Conservation (phyloP, 352 stramenopile genomes). For the Phytophthora pistaciae region DNA sequence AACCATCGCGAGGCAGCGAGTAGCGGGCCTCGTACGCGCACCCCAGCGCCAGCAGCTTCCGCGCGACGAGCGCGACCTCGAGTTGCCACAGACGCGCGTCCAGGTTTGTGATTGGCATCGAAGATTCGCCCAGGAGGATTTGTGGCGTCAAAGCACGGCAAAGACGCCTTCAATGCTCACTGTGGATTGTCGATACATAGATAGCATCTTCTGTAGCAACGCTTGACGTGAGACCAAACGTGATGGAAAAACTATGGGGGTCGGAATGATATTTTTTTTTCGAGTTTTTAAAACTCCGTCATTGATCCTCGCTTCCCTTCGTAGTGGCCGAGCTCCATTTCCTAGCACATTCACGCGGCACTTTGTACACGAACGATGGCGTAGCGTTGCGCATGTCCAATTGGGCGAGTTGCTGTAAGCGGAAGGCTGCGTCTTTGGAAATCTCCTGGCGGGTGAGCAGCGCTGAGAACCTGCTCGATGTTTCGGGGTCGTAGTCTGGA, state of each 20-base stretch:
- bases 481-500: slow-evolving; percentile 5
- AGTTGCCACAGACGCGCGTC: background rate
- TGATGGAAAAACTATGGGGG: too few species aligned
- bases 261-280: too few species aligned
- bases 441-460: slow-evolving; percentile 12
- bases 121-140: background rate
- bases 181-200: too few species aligned
- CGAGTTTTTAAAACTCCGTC: too few species aligned
- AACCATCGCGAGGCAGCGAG: background rate
- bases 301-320: slow-evolving; percentile 7
- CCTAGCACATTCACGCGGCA: slow-evolving; percentile 9
- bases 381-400: slow-evolving; percentile 23
- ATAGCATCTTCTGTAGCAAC: too few species aligned
- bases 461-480: slow-evolving; percentile 6
- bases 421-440: slow-evolving; percentile 18
- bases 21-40: background rate
- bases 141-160: background rate
- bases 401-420: slow-evolving; percentile 22
- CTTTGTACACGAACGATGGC: slow-evolving; percentile 26
- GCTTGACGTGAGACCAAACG: too few species aligned
- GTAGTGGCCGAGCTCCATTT: slow-evolving; percentile 29
- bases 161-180: too few species aligned
- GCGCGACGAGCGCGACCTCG: background rate
- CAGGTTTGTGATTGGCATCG: background rate
- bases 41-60: background rate